Evolutionary conservation across 2,329 filamentous ascomycete genomes (phyloP), one percentile per base, ranked within the genome.

Genomic region (Sporothrix variecibatus): DNA sequence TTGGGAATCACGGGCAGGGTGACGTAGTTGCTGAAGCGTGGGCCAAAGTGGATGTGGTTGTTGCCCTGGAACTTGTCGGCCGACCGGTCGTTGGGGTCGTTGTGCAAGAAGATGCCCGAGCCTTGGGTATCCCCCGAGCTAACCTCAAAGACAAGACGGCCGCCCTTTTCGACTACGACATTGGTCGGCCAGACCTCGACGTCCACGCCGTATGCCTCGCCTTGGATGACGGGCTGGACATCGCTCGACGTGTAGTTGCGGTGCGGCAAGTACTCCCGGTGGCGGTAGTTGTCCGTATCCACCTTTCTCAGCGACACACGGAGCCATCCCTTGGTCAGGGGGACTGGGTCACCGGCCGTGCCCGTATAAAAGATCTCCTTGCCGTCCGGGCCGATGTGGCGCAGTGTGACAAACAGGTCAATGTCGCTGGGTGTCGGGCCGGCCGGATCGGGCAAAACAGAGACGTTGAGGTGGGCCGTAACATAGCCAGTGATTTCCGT

Each of bases 401-500:
- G 86, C 2, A 92, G 82, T 0, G 90, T 91, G 17, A 92, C 78
- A 78, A 92, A 92, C 3, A 92, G 79, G 76, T 92, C 89, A 40
- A 92, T 90, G 72, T 92, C 90, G 3, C 78, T 81, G 0, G 81
- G 79, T 1, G 78, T 81, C 1, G 77, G 77, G 9, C 69, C 53
- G 6, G 26, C 11, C 2, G 34, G 17, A 11, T 0, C 69, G 1
- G 31, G 51, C 2, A 53, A 71, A 8, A 92, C 87, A 75, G 90
- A 89, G 43, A 76, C 74, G n/a, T 56, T 58, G 5, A 94, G 83
- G 76, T 89, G 90, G 0, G 90, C 90, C 0, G 88, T 84, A 34
- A 92, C 83, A 78, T 93, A 90, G 0, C 92, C 91, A 0, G 92
- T 93, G 72, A 94, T 88, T 78, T 93, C 92, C 0, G 87, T 91